These are phyloP conservation scores for Chrysophaeum taylorii DNA, from an alignment of 352 stramenopile genomes.

Conservation along the genomic window DNA sequence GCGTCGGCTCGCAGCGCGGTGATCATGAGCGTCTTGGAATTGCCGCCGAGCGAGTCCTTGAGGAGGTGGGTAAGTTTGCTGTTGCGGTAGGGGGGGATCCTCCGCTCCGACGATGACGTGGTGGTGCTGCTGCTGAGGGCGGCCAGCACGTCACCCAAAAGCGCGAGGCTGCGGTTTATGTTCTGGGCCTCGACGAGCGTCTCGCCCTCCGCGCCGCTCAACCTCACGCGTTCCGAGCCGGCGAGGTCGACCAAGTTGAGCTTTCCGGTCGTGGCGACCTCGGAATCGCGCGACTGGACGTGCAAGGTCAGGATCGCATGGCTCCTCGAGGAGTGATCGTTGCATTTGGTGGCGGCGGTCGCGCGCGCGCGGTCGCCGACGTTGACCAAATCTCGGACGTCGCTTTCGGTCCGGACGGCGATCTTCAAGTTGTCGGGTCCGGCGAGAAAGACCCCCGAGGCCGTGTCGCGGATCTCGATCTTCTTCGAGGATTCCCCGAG, in stretches of 20 bases:
- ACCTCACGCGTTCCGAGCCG: slow-evolving; percentile 69
- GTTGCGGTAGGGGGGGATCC: slow-evolving; percentile 82
- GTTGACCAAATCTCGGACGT: slow-evolving; percentile 19
- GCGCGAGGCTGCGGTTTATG: slow-evolving; percentile 47
- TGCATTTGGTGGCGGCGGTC: slow-evolving; percentile 68
- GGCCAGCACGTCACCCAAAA: slow-evolving; percentile 71
- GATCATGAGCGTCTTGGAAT: slow-evolving; percentile 61
- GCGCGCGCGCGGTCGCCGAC: slow-evolving; percentile 53
- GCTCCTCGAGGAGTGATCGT: slow-evolving; percentile 74
- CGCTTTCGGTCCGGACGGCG: background rate
- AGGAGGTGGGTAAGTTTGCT: slow-evolving; percentile 91
- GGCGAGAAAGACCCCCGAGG: slow-evolving; percentile 27
- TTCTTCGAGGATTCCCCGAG: slow-evolving; percentile 34
- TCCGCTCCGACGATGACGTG: background rate
- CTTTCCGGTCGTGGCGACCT: slow-evolving; percentile 50
- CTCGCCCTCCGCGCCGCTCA: slow-evolving; percentile 63
- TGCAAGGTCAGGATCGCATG: slow-evolving; percentile 81
- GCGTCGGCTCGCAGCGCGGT: slow-evolving; percentile 12
- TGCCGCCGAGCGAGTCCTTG: slow-evolving; percentile 66
- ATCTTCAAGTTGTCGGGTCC: slow-evolving; percentile 18
- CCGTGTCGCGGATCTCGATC: slow-evolving; percentile 26
- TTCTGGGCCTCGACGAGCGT: slow-evolving; percentile 32
- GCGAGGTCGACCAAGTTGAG: slow-evolving; percentile 77
- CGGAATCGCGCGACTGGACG: slow-evolving; percentile 34
- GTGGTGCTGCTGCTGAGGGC: slow-evolving; percentile 68